These are phyloP conservation scores for carrot (Daucus carota) DNA, from an alignment of 129 eudicot genomes.

Conservation along the genomic window DNA sequence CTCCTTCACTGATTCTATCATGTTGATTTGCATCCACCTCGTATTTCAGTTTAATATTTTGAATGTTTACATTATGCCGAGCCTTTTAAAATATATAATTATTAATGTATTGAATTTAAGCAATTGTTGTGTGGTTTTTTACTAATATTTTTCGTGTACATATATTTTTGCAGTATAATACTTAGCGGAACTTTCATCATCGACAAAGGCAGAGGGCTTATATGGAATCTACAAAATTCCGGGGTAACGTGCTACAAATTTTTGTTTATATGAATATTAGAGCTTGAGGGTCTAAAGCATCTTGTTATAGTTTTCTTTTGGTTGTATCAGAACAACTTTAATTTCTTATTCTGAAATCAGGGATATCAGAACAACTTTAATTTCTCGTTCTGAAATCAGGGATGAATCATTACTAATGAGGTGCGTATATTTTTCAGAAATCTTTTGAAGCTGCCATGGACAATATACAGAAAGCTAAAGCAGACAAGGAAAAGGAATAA, in stretches of 20 bases:
- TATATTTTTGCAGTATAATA: conserved; percentile 1
- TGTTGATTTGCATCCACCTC: not conserved
- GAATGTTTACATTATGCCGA: not conserved
- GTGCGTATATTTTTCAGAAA: not conserved
- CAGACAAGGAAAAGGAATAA: not conserved
- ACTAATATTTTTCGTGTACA: not conserved
- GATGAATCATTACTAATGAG: not conserved
- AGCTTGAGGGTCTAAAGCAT: not conserved
- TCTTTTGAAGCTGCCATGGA: conserved; percentile 13
- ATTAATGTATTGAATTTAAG: not conserved
- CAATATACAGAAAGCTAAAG: conserved; percentile 7
- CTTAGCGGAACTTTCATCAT: not conserved
- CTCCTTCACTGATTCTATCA: not conserved
- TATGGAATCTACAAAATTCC: not conserved
- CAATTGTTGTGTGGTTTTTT: not conserved
- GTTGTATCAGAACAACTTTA: not conserved
- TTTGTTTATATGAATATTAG: not conserved
- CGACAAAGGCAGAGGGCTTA: conserved; percentile 5
- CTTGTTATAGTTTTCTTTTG: not conserved
- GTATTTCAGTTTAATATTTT: not conserved
- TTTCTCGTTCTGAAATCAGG: not conserved
- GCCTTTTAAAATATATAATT: not conserved
- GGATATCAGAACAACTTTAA: not conserved
- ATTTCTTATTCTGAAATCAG: not conserved
- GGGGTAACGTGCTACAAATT: not conserved